Percentiles rank a stretch among this genome's conserved stretches.
phyloP scores from a whole-genome alignment of 1,139 yeast species.

The Yamadazyma oceani region DNA sequence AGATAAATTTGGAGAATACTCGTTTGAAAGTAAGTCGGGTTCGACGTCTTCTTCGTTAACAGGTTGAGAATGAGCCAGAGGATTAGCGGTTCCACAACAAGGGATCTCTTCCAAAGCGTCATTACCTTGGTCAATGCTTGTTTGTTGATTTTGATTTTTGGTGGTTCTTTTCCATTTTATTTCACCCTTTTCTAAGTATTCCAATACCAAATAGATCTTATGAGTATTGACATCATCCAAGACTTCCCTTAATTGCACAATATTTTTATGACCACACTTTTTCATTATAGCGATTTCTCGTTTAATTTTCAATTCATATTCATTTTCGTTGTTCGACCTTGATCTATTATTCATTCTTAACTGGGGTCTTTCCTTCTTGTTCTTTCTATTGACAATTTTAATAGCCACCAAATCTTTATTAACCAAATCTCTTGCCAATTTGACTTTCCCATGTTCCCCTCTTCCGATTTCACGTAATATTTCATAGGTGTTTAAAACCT shows the following conservation, averaged over 20 bases:
- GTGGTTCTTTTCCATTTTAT: slow-evolving; percentile 69
- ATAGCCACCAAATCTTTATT: slow-evolving; percentile 83
- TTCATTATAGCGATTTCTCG: slow-evolving; percentile 96
- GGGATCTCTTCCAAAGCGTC: slow-evolving; percentile 29
- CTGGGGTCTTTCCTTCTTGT: slow-evolving; percentile 52
- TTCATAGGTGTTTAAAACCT: slow-evolving; percentile 87
- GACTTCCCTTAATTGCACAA: slow-evolving; percentile 84
- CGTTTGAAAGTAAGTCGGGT: slow-evolving; percentile 38
- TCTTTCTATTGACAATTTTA: slow-evolving; percentile 82
- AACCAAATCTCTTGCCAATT: slow-evolving; percentile 75
- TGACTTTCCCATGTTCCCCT: slow-evolving; percentile 98
- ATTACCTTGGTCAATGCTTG: slow-evolving; percentile 2
- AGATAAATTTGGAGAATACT: slow-evolving; percentile 58
- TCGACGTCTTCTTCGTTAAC: slow-evolving; percentile 27
- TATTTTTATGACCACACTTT: slow-evolving; percentile 87
- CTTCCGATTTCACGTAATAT: slow-evolving; percentile 84
- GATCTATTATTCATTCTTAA: slow-evolving; percentile 46
- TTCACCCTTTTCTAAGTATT: slow-evolving; percentile 91
- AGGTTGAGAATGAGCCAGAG: not conserved
- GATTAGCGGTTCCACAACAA: slow-evolving; percentile 29
- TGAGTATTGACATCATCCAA: slow-evolving; percentile 82
- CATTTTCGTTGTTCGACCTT: slow-evolving; percentile 19
- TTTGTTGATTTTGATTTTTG: slow-evolving; percentile 4
- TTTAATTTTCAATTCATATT: slow-evolving; percentile 69
- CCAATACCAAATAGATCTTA: slow-evolving; percentile 87